Conservation (phyloP, 1,284 basidiomycete species). For the Malassezia psittaci region DNA sequence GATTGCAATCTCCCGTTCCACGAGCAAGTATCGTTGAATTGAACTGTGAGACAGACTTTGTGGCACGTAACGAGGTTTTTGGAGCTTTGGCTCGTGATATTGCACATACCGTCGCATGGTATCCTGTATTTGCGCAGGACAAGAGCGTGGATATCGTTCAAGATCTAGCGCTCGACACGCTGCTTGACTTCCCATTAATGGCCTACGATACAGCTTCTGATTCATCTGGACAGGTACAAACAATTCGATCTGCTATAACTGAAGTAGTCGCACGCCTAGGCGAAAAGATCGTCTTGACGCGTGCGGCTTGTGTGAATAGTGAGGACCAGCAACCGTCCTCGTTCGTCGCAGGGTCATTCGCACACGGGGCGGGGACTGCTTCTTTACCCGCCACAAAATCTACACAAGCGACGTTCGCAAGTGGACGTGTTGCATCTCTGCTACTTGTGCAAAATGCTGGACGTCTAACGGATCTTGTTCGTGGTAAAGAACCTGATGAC, state of each 20-base stretch:
- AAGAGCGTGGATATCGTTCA: constrained; percentile 1
- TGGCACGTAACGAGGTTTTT: constrained; percentile 77
- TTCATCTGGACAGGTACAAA: constrained; percentile 45
- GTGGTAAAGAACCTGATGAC: constrained; percentile 18
- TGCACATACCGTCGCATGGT: constrained; percentile 73
- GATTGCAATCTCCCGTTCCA: constrained; percentile 39
- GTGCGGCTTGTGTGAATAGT: constrained; percentile 61
- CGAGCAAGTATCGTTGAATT: constrained; percentile 80
- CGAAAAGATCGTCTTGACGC: constrained; percentile 72
- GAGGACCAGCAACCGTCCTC: constrained; percentile 53
- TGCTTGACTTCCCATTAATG: constrained; percentile 45
- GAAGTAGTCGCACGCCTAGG: constrained; percentile 74
- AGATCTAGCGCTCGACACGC: constrained; percentile 21
- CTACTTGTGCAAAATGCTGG: constrained; percentile 30
- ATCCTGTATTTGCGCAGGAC: constrained; percentile 53
- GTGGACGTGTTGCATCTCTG: constrained; percentile 19
- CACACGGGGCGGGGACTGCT: constrained; percentile 55
- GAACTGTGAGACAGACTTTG: constrained; percentile 95
- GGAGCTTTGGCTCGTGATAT: constrained; percentile 66
- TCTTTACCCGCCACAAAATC: constrained; percentile 46
- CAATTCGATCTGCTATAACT: constrained; percentile 66
- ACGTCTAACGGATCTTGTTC: constrained; percentile 13
- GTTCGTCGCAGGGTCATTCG: constrained; percentile 62
- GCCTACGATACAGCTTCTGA: constrained; percentile 13
- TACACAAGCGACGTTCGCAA: constrained; percentile 58